A percentile compares a stretch with the other conserved stretches of the same genome.
Conservation (phyloP, 352 stramenopile genomes). For the Phytophthora brassicae region DNA sequence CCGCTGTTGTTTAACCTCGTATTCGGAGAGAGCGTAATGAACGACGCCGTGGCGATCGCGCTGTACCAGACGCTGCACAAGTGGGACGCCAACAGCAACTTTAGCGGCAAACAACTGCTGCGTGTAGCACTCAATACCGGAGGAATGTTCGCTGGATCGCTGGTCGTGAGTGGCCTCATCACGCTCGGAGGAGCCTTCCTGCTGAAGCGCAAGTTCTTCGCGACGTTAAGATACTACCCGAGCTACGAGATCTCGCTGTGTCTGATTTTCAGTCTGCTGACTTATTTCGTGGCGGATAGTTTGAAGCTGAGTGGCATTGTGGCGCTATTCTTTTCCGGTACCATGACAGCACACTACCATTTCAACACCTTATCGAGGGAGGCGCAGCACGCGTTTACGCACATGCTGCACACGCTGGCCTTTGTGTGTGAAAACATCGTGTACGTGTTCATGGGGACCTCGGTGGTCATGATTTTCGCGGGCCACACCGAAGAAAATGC, state of each 20-base stretch:
- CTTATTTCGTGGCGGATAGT: conserved; percentile 81
- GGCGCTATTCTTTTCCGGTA: conserved; percentile 92
- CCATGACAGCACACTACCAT: conserved; percentile 87
- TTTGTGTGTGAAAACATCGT: conserved; percentile 86
- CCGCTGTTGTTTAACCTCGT: conserved; percentile 94
- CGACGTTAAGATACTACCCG: conserved; percentile 75
- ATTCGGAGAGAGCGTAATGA: conserved; percentile 95
- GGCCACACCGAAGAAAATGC: conserved; percentile 62
- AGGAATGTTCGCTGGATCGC: conserved; percentile 79
- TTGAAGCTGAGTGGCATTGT: conserved; percentile 92
- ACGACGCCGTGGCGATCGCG: conserved; percentile 93
- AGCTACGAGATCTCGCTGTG: conserved; percentile 88
- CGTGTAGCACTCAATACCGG: conserved; percentile 65
- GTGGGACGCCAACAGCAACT: conserved; percentile 77
- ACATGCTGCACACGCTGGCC: conserved; percentile 78
- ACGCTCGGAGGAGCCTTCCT: conserved; percentile 76
- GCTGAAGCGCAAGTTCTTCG: conserved; percentile 74
- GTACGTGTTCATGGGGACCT: conserved; percentile 88
- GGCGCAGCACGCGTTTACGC: conserved; percentile 82
- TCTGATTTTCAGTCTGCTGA: conserved; percentile 85
- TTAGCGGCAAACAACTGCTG: conserved; percentile 63
- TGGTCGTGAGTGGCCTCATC: conserved; percentile 69
- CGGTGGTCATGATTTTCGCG: conserved; percentile 82
- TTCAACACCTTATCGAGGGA: conserved; percentile 85
- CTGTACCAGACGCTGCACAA: conserved; percentile 93